Evolutionary conservation across 768 basidiomycete species (phyloP).

Genomic region (Calocera cornea): DNA sequence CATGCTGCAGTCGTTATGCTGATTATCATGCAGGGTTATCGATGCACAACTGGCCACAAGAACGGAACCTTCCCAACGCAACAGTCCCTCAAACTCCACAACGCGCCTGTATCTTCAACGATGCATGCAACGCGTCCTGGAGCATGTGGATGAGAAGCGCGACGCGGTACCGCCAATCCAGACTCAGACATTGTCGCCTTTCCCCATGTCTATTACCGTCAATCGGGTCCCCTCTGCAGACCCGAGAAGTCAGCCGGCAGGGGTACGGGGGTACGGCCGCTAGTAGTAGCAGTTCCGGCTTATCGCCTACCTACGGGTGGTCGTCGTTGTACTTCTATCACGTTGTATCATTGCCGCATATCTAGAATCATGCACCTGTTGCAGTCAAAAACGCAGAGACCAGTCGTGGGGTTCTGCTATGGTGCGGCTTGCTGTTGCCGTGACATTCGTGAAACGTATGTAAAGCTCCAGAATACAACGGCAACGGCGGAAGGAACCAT

Average conservation of each 20-base stretch:
- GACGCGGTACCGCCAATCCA: slow-evolving; percentile 2
- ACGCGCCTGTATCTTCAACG: not conserved
- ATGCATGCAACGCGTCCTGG: slow-evolving; percentile 1
- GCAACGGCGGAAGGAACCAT: no score
- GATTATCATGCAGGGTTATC: not conserved
- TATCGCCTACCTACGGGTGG: not conserved
- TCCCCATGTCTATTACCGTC: not conserved
- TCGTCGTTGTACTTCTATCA: no score
- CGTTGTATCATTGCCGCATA: no score
- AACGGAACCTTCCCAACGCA: not conserved
- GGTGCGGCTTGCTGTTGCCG: no score
- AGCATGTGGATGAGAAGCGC: slow-evolving; percentile 4
- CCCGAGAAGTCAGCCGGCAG: not conserved
- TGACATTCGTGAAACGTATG: no score
- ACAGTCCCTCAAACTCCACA: not conserved
- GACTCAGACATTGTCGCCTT: not conserved
- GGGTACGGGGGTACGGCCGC: not conserved
- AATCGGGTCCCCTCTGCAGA: not conserved
- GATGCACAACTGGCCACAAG: not conserved
- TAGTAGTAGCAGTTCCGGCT: not conserved
- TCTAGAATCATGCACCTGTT: no score
- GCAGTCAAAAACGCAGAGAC: no score
- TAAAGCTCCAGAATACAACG: no score
- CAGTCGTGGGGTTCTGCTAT: no score
- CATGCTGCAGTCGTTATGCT: not conserved